Base-by-base conservation (phyloP, 2,329 filamentous ascomycete species). In the Colletotrichum costaricense region DNA sequence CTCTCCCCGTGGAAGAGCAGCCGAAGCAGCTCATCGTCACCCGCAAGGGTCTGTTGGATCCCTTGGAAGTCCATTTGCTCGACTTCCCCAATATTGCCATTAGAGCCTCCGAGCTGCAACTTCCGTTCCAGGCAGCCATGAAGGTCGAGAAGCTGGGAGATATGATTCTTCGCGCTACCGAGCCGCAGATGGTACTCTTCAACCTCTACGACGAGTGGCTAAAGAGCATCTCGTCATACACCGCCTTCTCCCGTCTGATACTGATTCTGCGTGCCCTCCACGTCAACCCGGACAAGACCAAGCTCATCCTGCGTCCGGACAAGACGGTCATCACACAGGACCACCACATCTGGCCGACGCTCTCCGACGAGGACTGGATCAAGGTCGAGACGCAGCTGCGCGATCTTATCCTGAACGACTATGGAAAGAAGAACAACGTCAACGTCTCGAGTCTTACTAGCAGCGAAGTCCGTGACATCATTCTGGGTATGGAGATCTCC, bases 341-440 rank as follows among this genome's bases (percentile, higher is more conserved):
- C 80, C 97, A 99, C 85, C 97, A 99, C 82, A 99, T 99, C 81
- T 99, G 97, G 97, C 97, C 97, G 1, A 93, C 95, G 0, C 86
- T 99, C 68, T 93, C 94, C 0, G 97, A 99, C 76, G 97, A 99
- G 78, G 95, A 98, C 75, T 99, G 97, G 97, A 97, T 99, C 84
- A 98, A 98, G 90, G 95, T 99, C n/a, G 97, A 99, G 88, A 95
- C 95, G 58, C 94, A 97, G 81, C 87, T 99, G 55, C 93, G 97
- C 82, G 97, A 99, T 87, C 87, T 99, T 76, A 99, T 99, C 79
- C 82, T 99, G 77, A 98, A 98, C 77, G 97, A 99, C 81, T 99
- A 99, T 81, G 97, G 97, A 81, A 99, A 98, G 90, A 99, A 99
- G 90, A 99, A 99, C 88, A 99, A 98, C 78, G 97, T 99, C 86